Evolutionary conservation across 1,139 yeast species (phyloP), one percentile per base, ranked within the genome.

Genomic region (Geotrichum macrosporum): DNA sequence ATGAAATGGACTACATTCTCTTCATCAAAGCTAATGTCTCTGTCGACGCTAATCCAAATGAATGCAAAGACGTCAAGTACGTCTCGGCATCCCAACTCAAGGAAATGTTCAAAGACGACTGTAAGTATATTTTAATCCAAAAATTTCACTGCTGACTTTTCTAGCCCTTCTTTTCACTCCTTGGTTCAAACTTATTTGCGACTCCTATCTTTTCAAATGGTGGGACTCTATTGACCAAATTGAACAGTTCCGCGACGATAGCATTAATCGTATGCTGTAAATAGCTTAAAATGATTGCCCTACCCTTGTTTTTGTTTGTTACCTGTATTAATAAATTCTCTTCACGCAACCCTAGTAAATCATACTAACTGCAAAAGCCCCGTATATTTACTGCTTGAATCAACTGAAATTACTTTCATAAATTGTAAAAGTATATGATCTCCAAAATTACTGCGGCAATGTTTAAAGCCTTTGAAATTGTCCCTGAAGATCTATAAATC

Each of bases 111-210:
- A 60, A 74, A 29, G 87, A 88, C 61, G 59, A 48, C 27, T 47
- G 50, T 47, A 35, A 37, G 44, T 38, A 15, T 39, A 12, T n/a
- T 13, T 36, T 21, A 1, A 5, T 32, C 31, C 24, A 19, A 29
- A 12, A 12, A 16, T n/a, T 35, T 27, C 40, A 19, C 19, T 22
- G 53, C 60, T 13, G n/a, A n/a, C n/a, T n/a, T n/a, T 50, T 50
- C 40, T 52, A 46, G 51, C 59, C 3, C 72, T 84, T 54, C 75
- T 77, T 16, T 94, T 92, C 67, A 92, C 99, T 4, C 98, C 98
- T 9, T 92, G 99, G 99, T 92, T 92, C 73, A 88, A 87, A 68
- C 77, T 92, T 56, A 92, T 92, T 58, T 94, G 98, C 65, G 88
- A 92, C 62, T 80, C 85, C 44, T 86, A 86, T 62, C 73, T 92